Conservation (phyloP, 176 grass and related monocot genomes). For the Cenchrus purpureus region DNA sequence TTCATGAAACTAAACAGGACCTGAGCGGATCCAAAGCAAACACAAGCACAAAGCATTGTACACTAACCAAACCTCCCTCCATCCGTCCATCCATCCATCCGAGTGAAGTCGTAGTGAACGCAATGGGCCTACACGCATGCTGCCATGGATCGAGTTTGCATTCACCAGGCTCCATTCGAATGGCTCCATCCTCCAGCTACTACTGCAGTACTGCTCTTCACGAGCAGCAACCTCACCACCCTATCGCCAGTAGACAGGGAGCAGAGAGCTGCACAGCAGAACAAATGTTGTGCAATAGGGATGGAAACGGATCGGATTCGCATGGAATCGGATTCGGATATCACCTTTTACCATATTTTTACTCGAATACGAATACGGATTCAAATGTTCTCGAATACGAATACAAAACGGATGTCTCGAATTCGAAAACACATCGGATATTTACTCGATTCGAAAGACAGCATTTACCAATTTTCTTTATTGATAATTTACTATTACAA, state of each 20-base stretch:
- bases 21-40: not conserved
- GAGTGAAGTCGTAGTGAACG: not conserved
- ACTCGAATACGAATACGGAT: no score
- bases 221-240: not conserved
- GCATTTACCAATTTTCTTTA: no score
- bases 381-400: no score
- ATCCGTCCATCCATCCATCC: not conserved
- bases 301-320: no score
- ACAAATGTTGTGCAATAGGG: not conserved
- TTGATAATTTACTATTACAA: no score
- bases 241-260: not conserved
- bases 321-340: no score
- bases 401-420: no score
- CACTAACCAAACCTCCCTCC: not conserved
- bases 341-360: no score
- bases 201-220: not conserved
- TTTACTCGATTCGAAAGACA: no score
- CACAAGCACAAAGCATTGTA: not conserved
- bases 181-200: not conserved
- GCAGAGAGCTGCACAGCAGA: not conserved
- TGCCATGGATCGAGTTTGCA: conserved; percentile 16
- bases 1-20: no score
- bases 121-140: not conserved
- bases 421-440: no score
- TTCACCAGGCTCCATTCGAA: conserved; percentile 15